A percentile compares a stretch with the other conserved stretches of the same genome.
These are phyloP conservation scores for Claviceps africana DNA, from an alignment of 2,329 filamentous ascomycete genomes.

Conservation along the genomic window DNA sequence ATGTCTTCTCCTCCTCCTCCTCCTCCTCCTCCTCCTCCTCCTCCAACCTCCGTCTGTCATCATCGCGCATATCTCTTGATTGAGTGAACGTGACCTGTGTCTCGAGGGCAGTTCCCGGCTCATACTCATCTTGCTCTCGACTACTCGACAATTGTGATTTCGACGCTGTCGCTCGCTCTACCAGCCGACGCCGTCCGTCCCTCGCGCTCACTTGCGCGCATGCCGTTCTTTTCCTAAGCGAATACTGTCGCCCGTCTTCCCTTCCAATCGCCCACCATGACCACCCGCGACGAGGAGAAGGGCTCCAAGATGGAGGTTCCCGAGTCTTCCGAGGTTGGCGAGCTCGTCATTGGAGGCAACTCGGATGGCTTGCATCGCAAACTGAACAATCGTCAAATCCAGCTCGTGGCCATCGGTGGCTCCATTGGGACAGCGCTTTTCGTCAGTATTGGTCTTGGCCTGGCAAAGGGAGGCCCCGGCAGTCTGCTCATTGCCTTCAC, in stretches of 20 bases:
- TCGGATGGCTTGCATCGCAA: constrained; percentile 29
- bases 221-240: background rate
- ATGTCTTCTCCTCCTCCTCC: no score
- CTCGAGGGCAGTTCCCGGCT: background rate
- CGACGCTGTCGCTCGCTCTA: background rate
- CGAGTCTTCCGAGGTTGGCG: constrained; percentile 13
- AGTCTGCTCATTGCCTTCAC: constrained; percentile 45
- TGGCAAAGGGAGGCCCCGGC: constrained; percentile 28
- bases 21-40: no score
- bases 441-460: constrained; percentile 45
- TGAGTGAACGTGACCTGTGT: constrained; percentile 3
- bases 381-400: constrained; percentile 40
- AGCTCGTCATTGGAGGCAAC: constrained; percentile 17
- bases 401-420: constrained; percentile 44
- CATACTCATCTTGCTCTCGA: background rate
- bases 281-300: constrained; percentile 16
- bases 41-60: background rate
- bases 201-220: background rate
- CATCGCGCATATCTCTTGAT: constrained; percentile 1
- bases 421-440: constrained; percentile 46
- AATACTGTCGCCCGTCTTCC: background rate
- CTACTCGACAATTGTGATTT: background rate
- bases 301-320: constrained; percentile 13
- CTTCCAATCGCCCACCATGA: constrained; percentile 6
- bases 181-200: background rate